Evolutionary conservation across 192 early-diverging fungal genomes (phyloP), one percentile per base, ranked within the genome.

Genomic region (Backusella sp.): DNA sequence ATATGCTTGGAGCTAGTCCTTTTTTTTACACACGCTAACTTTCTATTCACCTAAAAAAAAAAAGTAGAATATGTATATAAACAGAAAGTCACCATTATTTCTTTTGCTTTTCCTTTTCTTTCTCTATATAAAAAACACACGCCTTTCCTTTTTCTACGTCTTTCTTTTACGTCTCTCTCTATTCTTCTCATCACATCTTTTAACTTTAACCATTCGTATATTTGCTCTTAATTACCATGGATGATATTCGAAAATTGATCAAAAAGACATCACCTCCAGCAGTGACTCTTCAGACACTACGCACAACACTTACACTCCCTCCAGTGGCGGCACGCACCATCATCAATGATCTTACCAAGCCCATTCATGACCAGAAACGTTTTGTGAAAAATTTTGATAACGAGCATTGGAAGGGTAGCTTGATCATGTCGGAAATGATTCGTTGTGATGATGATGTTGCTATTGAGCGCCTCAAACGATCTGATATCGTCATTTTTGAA

Each of bases 401-500:
- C 32, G 66, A 66, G 26, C 52, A 68, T 39, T 77, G 76, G 80
- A 77, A 75, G 4, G 80, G 80, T 6, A 46, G 65, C 37, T 73
- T 76, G 46, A 77, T 81, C 34, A 76, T 72, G 39, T 72, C 73
- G 14, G 73, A 77, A 53, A 77, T 81, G 72, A 59, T 42, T 7
- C 41, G 73, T 12, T 36, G 66, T 11, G 62, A 73, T 19, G 68
- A 73, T 15, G 14, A 46, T 36, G 71, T 56, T 21, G 73, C 73
- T 14, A 44, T 75, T 28, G 67, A 73, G 56, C 41, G 80, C 30
- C 46, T 77, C 6, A 49, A 70, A 12, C 6, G 7, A 28, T 73
- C 76, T 32, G 80, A 81, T 52, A 30, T 81, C 15, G 65, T 81
- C 23, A 68, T 81, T 7, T 81, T 77, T 74, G 72, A 81, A 7